phyloP scores from a whole-genome alignment of 1,284 basidiomycete genomes.

The Leccinum fallax region DNA sequence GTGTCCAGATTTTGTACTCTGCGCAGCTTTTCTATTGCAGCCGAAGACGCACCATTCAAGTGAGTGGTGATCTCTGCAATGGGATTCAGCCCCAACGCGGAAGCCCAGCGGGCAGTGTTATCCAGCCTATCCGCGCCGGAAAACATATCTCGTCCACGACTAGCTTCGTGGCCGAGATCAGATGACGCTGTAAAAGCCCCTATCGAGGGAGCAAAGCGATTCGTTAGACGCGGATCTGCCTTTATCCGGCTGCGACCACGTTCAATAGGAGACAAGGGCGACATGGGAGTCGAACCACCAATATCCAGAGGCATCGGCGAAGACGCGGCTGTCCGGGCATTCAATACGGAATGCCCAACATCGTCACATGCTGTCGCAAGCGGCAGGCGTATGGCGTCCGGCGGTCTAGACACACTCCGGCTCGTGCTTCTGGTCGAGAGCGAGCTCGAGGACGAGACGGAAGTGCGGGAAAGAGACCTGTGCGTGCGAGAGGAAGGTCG shows the following conservation, averaged over 20 bases:
- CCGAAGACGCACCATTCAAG: constrained; percentile 18
- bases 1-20: constrained; percentile 19
- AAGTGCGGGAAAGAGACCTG: constrained; percentile 48
- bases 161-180: constrained; percentile 22
- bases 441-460: constrained; percentile 38
- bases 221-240: constrained; percentile 39
- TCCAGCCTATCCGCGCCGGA: constrained; percentile 26
- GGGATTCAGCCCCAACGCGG: constrained; percentile 21
- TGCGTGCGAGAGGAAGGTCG: constrained; percentile 21
- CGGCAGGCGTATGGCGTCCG: constrained; percentile 16
- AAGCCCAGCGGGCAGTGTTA: constrained; percentile 36
- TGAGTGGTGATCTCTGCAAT: constrained; percentile 29
- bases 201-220: constrained; percentile 28
- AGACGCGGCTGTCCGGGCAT: constrained; percentile 26
- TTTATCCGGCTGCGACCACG: constrained; percentile 45
- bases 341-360: constrained; percentile 17
- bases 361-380: constrained; percentile 22
- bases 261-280: constrained; percentile 33
- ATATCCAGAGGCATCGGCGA: constrained; percentile 29
- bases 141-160: constrained; percentile 18
- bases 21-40: constrained; percentile 22
- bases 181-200: constrained; percentile 31
- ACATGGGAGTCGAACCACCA: constrained; percentile 34
- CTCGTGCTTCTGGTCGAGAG: constrained; percentile 39
- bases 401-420: constrained; percentile 31